Base-by-base conservation (phyloP, 2,329 filamentous ascomycete genomes). In the Colletotrichum lentis region DNA sequence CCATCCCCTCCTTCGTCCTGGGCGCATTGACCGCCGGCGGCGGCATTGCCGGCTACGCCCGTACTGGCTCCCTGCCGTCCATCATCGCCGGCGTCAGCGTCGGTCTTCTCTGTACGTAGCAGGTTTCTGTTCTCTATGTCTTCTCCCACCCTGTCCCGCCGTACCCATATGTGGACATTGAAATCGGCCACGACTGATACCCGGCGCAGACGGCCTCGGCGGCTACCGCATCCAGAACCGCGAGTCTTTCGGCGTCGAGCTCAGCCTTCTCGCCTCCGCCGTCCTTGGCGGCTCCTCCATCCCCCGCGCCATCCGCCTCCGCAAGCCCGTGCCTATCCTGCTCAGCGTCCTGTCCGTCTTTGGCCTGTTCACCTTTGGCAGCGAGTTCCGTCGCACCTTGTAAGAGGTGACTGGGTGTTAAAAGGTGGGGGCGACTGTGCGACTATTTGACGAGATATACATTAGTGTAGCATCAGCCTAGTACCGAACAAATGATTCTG, bases 241-340 rank as follows among this genome's bases (percentile, higher is more conserved):
- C 69, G 86, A 93, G 77, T 78, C 91, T 3, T 97, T 96, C 78
- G 96, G 95, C 70, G 82, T 96, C 73, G 96, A 98, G 80, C 83
- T 97, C 50, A 92, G 91, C n/a, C 85, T 99, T 11, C 84, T 97
- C 50, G 96, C 96, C 5, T 97, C 93, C 0, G 75, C 93, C n/a
- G 82, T 98, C 31, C 86, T 99, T 43, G 95, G 86, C 49, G 94
- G 93, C 22, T 91, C 91, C 49, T 91, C 92, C 2, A 90, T 98
- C 69, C 96, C 96, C 14, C 87, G 96, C 60, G 96, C 94, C 5
- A 89, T 99, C 75, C 92, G 89, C 78, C 86, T 90, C 49, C 84
- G 86, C 73, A 99, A 98, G 86, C 92, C 93, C 0, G 87, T 99
- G 60, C 95, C 96, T 0, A 84, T 91, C 64, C 88, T 90, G 12